Conservation (phyloP, 2,329 filamentous ascomycete genomes). For the Monilinia fructigena region DNA sequence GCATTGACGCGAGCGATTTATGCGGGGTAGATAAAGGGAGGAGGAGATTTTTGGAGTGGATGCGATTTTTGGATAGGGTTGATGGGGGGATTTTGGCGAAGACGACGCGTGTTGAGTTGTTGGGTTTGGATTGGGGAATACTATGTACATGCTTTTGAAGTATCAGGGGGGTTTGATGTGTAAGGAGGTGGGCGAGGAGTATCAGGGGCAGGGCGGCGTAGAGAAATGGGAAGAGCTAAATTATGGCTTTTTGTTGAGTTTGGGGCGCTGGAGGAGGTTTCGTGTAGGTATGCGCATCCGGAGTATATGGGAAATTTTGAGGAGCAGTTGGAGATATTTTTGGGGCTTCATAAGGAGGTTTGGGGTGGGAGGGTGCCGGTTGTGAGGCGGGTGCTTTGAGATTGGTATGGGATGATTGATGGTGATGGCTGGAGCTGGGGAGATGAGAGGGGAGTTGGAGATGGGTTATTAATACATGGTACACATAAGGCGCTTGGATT, state of each 20-base stretch:
- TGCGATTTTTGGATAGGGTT: not conserved
- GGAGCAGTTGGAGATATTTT: slow-evolving; percentile 11
- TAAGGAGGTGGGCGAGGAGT: slow-evolving; percentile 7
- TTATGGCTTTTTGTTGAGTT: slow-evolving; percentile 9
- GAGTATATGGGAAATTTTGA: slow-evolving; percentile 21
- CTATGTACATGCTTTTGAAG: slow-evolving; percentile 16
- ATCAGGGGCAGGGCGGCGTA: slow-evolving; percentile 17
- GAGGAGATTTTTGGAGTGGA: slow-evolving; percentile 3
- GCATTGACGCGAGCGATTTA: slow-evolving; percentile 1
- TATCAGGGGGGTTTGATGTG: slow-evolving; percentile 10
- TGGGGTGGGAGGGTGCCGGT: slow-evolving; percentile 4
- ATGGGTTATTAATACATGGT: not conserved
- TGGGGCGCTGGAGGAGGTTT: not conserved
- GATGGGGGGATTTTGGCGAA: not conserved
- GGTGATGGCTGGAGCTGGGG: too few species aligned
- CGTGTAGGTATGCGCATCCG: slow-evolving; percentile 12
- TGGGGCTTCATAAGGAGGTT: slow-evolving; percentile 9
- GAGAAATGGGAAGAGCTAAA: slow-evolving; percentile 14
- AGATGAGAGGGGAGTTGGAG: not conserved
- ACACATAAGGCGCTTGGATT: not conserved
- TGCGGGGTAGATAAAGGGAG: not conserved
- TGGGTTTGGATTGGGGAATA: slow-evolving; percentile 19
- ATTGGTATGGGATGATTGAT: too few species aligned
- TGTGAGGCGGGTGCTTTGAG: not conserved
- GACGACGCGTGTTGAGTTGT: not conserved